Base-by-base conservation (phyloP, 2,329 filamentous ascomycete genomes). In the Aspergillus sojae region DNA sequence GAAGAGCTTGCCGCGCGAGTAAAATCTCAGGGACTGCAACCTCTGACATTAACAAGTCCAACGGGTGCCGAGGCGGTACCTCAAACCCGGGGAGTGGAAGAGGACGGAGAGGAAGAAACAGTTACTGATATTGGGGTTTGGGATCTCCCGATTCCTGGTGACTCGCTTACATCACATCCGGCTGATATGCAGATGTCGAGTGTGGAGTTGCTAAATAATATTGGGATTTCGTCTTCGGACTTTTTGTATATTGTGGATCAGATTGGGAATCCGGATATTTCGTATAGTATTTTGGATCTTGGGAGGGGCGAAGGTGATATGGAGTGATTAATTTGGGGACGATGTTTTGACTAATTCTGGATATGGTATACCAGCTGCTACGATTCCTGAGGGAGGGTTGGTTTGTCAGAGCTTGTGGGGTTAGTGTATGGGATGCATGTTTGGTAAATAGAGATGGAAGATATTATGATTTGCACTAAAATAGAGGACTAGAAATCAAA, bases 21-120 rank as follows among this genome's bases (percentile, higher is more conserved):
- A 0, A 68, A 77, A 9, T 65, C 70, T 5, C 71, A 71, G 0
- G 72, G 74, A 0, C 58, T 77, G 1, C 70, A 72, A 30, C 72
- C 69, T 0, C 60, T 74, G 1, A 72, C 70, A 0, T 53, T 75
- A 3, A 45, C 56, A 1, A 61, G 39, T 10, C 39, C 61, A 23
- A 23, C n/a, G 4, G 21, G 10, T 5, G 9, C 9, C 1, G 43
- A 23, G 10, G 4, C n/a, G 1, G n/a, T 11, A 2, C 10, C n/a
- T 45, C 43, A 23, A 45, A 4, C n/a, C 4, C 21, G n/a, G 39
- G 6, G 6, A 10, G 7, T 41, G 16, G 39, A 41, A 10, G 39
- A 41, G 39, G 39, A 41, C n/a, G 39, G 39, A n/a, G 6, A 41
- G 16, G 39, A 7, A n/a, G 39, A 41, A 6, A 41, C 39, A 1